These are phyloP conservation scores for Gossypium trilobum DNA, from an alignment of 441 rosid genomes.

Conservation along the genomic window DNA sequence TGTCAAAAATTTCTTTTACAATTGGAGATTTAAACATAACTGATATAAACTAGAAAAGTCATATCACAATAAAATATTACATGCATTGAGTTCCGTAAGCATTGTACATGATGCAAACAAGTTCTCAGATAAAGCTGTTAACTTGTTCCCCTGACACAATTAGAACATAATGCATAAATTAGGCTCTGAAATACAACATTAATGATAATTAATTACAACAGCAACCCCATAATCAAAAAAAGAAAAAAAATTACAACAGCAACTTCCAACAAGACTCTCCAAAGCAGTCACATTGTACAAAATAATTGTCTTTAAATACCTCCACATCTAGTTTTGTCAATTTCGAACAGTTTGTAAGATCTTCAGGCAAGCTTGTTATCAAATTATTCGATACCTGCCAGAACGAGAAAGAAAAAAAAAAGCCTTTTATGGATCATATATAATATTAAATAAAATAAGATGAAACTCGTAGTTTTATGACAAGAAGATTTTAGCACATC, in stretches of 20 bases:
- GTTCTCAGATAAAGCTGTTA: constrained; percentile 42
- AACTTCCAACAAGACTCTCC: constrained; percentile 11
- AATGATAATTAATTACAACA: constrained; percentile 8
- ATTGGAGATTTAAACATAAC: not conserved
- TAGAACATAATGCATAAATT: constrained; percentile 16
- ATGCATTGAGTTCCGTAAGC: constrained; percentile 74
- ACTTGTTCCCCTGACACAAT: constrained; percentile 69
- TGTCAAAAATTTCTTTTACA: constrained; percentile 5
- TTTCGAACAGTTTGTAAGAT: constrained; percentile 57
- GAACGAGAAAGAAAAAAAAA: not conserved
- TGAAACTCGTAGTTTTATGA: not conserved
- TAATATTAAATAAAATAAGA: not conserved
- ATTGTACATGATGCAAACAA: constrained; percentile 60
- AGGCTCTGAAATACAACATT: not conserved
- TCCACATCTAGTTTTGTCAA: constrained; percentile 69
- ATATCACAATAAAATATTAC: constrained; percentile 33
- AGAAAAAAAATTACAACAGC: not conserved
- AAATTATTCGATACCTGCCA: constrained; percentile 68
- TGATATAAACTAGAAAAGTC: constrained; percentile 9
- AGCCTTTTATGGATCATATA: not conserved
- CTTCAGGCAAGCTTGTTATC: constrained; percentile 59
- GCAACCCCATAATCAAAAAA: not conserved
- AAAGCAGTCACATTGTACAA: not conserved
- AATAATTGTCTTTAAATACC: constrained; percentile 31
- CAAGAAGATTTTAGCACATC: constrained; percentile 3